Base-by-base conservation (phyloP, 768 basidiomycete genomes). In the Termitomyces titanicus region DNA sequence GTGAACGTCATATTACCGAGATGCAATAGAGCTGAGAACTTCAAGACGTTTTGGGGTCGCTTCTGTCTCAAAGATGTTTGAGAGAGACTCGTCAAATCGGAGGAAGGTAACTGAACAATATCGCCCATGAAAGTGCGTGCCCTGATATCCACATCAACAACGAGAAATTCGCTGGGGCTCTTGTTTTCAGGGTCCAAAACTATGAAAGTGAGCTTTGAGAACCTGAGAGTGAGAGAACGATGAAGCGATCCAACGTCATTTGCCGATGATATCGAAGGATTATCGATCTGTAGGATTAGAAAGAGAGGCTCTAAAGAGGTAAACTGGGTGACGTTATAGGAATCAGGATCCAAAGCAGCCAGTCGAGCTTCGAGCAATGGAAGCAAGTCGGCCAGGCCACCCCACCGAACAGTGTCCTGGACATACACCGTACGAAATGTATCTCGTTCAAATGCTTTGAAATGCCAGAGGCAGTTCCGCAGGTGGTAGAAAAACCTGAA, bases 401-500 rank as follows among this genome's bases (percentile, higher is more conserved):
- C 53, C 12, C 54, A 27, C 33, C 61, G 55, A 7, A 25, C 12
- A 24, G 17, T 37, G 34, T 55, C 37, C 47, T 44, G 47, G 37
- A 54, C 37, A 47, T 44, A 46, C 27, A 37, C 27, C 3, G 47
- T 54, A 24, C 25, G 39, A 45, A 57, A 51, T 18, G 25, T 59
- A 38, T 63, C 61, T 15, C 69, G 67, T 48, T 74, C 67, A 11
- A 56, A 51, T 11, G 62, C 60, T 39, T 68, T 64, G 31, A 81
- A 49, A 45, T 74, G 70, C 68, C 82, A 78, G 13, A 89, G 66
- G 64, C 80, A 82, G 60, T 83, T 80, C 40, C 94, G 85, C 25
- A 96, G 76, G 63, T 92, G 86, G 57, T 89, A 85, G 20, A 95
- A 71, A 49, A 95, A 82, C 61, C 84, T 85, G 76, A 93, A 94